Evolutionary conservation across 768 basidiomycete genomes (phyloP).

Genomic region (Tephrocybe sp.): DNA sequence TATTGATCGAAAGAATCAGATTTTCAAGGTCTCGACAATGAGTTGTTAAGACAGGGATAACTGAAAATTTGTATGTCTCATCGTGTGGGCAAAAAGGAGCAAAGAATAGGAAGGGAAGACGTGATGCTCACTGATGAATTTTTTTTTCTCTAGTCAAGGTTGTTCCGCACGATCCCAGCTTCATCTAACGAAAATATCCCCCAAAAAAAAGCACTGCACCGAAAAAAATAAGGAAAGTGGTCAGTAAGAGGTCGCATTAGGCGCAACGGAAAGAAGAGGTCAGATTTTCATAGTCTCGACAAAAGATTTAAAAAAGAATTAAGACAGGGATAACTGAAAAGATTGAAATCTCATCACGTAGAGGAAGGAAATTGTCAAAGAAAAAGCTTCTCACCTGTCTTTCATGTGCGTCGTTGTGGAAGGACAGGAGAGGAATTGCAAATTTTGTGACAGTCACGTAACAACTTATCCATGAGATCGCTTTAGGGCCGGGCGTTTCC

Average conservation of each 20-base stretch:
- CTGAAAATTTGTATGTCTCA: slow-evolving; percentile 31
- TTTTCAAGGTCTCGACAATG: slow-evolving; percentile 30
- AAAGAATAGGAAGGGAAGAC: background rate
- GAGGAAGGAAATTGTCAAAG: background rate
- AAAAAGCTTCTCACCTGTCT: background rate
- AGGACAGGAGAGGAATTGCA: background rate
- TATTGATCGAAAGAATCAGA: slow-evolving; percentile 26
- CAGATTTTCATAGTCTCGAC: slow-evolving; percentile 35
- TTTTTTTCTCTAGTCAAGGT: background rate
- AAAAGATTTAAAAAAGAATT: slow-evolving; percentile 27
- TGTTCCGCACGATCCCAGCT: too few relatives aligned
- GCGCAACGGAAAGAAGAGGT: slow-evolving; percentile 1
- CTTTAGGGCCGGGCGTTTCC: slow-evolving; percentile 19
- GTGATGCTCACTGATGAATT: slow-evolving; percentile 2
- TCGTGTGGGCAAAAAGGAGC: slow-evolving; percentile 12
- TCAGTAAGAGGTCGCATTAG: background rate
- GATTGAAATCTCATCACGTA: slow-evolving; percentile 25
- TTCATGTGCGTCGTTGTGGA: background rate
- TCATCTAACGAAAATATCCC: too few relatives aligned
- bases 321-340: slow-evolving; percentile 40
- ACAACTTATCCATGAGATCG: background rate
- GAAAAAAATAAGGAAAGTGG: background rate
- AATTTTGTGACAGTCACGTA: slow-evolving; percentile 1
- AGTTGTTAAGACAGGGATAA: slow-evolving; percentile 34
- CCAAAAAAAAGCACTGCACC: too few relatives aligned